phyloP scores from a whole-genome alignment of 768 basidiomycete species.

The Neoboletus magnificus region DNA sequence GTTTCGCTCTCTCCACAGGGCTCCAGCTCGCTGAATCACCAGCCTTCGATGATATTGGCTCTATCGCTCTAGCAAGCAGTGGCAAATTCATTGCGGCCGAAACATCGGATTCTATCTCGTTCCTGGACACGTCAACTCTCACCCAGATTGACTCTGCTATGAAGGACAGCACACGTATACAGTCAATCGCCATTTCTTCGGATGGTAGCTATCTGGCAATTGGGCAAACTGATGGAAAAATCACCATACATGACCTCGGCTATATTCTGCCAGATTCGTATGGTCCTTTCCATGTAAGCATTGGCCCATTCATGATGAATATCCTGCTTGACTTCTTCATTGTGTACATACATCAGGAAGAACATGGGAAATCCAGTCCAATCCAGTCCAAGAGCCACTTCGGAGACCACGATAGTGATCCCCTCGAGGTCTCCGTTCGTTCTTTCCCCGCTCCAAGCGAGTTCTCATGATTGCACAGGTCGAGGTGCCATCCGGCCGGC shows the following conservation, averaged over 20 bases:
- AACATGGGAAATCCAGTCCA: not conserved
- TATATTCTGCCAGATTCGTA: not conserved
- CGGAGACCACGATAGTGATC: not conserved
- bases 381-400: not conserved
- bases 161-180: not conserved
- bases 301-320: not conserved
- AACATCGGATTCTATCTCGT: not conserved
- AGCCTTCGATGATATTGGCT: not conserved
- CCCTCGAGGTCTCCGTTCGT: not conserved
- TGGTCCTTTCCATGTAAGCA: not conserved
- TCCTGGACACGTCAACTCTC: not conserved
- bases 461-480: not conserved
- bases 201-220: not conserved
- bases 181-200: not conserved
- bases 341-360: not conserved
- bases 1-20: not conserved
- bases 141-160: not conserved
- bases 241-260: not conserved
- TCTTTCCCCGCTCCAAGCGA: not conserved
- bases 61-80: not conserved
- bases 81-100: not conserved
- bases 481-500: not conserved
- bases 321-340: not conserved
- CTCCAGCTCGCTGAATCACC: not conserved
- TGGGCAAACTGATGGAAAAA: not conserved